These are phyloP conservation scores for Cystobasidium tubakii DNA, from an alignment of 768 basidiomycete species.

Conservation along the genomic window DNA sequence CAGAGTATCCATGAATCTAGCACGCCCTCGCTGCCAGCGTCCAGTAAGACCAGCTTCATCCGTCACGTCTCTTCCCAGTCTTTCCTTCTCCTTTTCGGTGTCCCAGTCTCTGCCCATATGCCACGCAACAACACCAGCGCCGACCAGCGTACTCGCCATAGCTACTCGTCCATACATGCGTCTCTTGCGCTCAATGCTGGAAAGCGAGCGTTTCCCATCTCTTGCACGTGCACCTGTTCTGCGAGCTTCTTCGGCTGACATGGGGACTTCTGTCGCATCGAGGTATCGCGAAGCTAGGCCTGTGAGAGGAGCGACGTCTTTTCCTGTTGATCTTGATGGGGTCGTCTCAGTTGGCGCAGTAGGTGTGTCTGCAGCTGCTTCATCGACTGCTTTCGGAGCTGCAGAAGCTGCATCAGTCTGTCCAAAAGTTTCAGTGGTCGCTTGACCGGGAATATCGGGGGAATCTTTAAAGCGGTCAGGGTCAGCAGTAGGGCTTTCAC, in stretches of 20 bases:
- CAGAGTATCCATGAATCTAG: constrained; percentile 40
- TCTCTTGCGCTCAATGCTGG: constrained; percentile 69
- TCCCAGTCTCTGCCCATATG: constrained; percentile 77
- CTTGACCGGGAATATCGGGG: background rate
- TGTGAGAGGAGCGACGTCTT: constrained; percentile 27
- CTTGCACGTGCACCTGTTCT: constrained; percentile 40
- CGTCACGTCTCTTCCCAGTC: constrained; percentile 51
- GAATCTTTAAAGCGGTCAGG: background rate
- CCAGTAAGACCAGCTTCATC: constrained; percentile 38
- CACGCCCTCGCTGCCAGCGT: constrained; percentile 41
- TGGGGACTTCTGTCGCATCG: constrained; percentile 42
- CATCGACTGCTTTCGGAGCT: background rate
- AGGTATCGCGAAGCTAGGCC: constrained; percentile 45
- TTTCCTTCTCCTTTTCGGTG: constrained; percentile 61
- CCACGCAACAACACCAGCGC: constrained; percentile 55
- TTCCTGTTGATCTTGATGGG: background rate
- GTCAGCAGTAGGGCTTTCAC: background rate
- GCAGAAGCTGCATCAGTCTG: background rate
- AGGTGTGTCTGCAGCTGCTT: background rate
- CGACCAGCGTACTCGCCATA: constrained; percentile 56
- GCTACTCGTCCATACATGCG: constrained; percentile 58
- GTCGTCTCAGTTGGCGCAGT: background rate
- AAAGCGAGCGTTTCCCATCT: constrained; percentile 58
- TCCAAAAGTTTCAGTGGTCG: background rate
- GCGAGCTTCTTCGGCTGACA: constrained; percentile 1